Conservation (phyloP, 106 monocot species). For the Platanthera zijinensis region DNA sequence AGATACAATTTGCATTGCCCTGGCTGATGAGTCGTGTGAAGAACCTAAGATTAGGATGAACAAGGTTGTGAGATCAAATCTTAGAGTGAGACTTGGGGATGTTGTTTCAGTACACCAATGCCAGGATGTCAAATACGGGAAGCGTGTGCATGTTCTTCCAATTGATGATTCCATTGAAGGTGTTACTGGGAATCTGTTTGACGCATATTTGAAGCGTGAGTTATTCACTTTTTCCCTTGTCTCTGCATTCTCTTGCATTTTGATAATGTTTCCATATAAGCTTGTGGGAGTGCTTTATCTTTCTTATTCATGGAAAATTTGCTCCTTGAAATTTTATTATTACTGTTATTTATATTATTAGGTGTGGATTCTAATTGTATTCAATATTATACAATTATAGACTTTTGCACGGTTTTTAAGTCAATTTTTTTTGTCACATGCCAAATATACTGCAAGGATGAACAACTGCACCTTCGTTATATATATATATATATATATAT, state of each 20-base stretch:
- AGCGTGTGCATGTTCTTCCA: constrained; percentile 71
- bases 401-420: not conserved
- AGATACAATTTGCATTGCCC: constrained; percentile 81
- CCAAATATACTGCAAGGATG: too few species aligned
- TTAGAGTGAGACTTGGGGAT: constrained; percentile 78
- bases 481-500: too few species aligned
- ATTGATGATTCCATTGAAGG: constrained; percentile 81
- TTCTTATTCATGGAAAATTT: not conserved
- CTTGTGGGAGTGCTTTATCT: not conserved
- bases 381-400: not conserved
- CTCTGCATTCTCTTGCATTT: not conserved
- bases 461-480: too few species aligned
- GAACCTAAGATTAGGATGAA: constrained; percentile 88
- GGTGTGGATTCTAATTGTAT: not conserved
- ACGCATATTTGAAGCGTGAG: constrained; percentile 78
- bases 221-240: not conserved
- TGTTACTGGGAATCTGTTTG: constrained; percentile 75
- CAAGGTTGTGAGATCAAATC: constrained; percentile 71
- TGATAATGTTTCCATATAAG: not conserved
- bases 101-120: constrained; percentile 86
- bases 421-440: too few species aligned
- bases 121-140: constrained; percentile 80
- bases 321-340: too few species aligned
- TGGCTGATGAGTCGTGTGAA: constrained; percentile 79
- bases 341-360: not conserved